Conservation (phyloP, 2,329 filamentous ascomycete species). For the Passalora sequoiae region DNA sequence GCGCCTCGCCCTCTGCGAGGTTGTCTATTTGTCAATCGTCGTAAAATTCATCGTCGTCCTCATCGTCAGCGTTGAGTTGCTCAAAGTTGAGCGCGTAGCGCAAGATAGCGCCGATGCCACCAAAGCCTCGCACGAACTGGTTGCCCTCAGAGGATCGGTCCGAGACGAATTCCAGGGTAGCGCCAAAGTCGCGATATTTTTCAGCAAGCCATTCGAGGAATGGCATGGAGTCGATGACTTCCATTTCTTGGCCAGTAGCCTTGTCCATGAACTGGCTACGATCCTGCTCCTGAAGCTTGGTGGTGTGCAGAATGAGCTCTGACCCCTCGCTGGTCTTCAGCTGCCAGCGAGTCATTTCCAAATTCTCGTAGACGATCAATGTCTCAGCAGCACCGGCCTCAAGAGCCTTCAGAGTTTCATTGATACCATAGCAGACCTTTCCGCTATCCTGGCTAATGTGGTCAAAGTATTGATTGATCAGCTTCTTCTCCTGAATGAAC, state of each 20-base stretch:
- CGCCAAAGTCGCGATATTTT: conserved; percentile 96
- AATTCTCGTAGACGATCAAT: conserved; percentile 93
- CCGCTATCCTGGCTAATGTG: conserved; percentile 98
- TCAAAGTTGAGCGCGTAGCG: conserved; percentile 99
- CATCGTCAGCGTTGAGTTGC: conserved; percentile 81
- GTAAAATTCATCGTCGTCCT: conserved; percentile 71
- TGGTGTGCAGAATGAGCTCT: conserved; percentile 78
- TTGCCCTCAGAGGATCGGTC: conserved; percentile 97
- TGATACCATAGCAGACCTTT: conserved; percentile 95
- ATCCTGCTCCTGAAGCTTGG: conserved; percentile 74
- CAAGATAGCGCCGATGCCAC: conserved; percentile 93
- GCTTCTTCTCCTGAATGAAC: conserved; percentile 99
- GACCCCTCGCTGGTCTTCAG: conserved; percentile 71
- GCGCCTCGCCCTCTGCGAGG: conserved; percentile 66
- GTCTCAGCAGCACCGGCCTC: conserved; percentile 93
- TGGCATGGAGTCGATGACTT: conserved; percentile 76
- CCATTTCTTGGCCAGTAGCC: conserved; percentile 95
- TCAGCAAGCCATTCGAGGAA: conserved; percentile 99
- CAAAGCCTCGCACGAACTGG: conserved; percentile 99
- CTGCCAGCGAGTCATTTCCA: conserved; percentile 88
- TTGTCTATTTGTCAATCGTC: conserved; percentile 83
- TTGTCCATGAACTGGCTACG: conserved; percentile 90
- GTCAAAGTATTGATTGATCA: conserved; percentile 98
- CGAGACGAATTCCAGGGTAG: conserved; percentile 91
- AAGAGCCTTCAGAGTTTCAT: conserved; percentile 93